phyloP scores from a whole-genome alignment of 78 protist species.

The Tieghemostelium lacteum region DNA sequence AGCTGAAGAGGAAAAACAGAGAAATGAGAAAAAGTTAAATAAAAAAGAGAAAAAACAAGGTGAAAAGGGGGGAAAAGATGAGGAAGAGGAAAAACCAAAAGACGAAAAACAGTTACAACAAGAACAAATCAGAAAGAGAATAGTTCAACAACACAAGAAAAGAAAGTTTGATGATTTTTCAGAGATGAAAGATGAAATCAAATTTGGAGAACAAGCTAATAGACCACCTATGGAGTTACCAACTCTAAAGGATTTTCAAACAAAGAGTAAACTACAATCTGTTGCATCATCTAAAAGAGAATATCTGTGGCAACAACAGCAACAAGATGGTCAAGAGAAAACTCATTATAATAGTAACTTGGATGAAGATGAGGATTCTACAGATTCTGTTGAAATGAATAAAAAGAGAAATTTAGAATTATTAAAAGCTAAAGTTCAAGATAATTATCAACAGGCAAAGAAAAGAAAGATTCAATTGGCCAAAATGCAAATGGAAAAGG shows the following conservation, averaged over 20 bases:
- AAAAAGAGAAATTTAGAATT: constrained; percentile 39
- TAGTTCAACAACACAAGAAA: neutral
- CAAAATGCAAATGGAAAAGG: neutral
- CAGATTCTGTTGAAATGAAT: neutral
- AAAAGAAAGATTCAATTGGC: constrained; percentile 8
- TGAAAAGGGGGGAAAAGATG: constrained; percentile 57
- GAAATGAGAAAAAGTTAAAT: neutral
- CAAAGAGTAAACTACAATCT: neutral
- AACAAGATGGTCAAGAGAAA: neutral
- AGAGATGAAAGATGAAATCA: constrained; percentile 44
- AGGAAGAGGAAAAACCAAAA: constrained; percentile 15
- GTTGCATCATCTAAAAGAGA: constrained; percentile 35
- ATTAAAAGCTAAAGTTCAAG: neutral
- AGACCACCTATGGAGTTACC: constrained; percentile 48
- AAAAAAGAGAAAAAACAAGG: constrained; percentile 14
- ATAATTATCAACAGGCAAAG: constrained; percentile 26
- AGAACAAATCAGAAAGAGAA: neutral
- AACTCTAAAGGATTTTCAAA: constrained; percentile 22
- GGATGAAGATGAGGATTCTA: constrained; percentile 14
- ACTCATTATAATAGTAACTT: neutral
- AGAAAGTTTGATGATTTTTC: constrained; percentile 36
- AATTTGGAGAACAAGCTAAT: constrained; percentile 62
- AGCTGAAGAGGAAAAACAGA: neutral
- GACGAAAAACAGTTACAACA: constrained; percentile 3
- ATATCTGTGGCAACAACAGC: constrained; percentile 46